phyloP scores from a whole-genome alignment of 192 early-diverging fungal species.

The Entomortierella parvispora region DNA sequence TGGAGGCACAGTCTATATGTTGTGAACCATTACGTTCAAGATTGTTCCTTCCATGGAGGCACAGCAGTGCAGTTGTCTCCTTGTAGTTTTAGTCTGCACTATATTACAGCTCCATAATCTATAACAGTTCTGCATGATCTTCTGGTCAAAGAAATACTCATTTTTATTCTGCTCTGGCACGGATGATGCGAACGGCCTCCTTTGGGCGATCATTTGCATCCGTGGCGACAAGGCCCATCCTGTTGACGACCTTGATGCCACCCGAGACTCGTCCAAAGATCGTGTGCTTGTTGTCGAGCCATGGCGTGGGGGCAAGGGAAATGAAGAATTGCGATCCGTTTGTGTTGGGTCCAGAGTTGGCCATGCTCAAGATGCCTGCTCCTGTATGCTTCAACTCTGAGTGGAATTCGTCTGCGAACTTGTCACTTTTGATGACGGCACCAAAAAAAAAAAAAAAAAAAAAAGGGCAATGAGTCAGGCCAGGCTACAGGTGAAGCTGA shows the following conservation, averaged over 20 bases:
- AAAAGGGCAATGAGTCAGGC: not conserved
- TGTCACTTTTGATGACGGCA: slow-evolving; percentile 60
- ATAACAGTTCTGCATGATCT: too few species aligned
- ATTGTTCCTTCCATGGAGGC: too few species aligned
- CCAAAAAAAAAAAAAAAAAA: not conserved
- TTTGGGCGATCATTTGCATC: slow-evolving; percentile 65
- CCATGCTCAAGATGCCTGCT: slow-evolving; percentile 92
- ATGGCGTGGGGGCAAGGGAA: slow-evolving; percentile 89
- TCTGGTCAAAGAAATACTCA: too few species aligned
- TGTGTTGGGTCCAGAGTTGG: slow-evolving; percentile 78
- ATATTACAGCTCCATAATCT: too few species aligned
- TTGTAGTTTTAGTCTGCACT: too few species aligned
- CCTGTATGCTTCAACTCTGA: slow-evolving; percentile 83
- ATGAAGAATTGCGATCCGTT: slow-evolving; percentile 89
- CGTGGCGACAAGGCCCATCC: slow-evolving; percentile 76
- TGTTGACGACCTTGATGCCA: slow-evolving; percentile 85
- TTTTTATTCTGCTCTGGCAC: slow-evolving; percentile 52
- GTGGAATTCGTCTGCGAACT: slow-evolving; percentile 88
- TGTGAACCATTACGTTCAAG: too few species aligned
- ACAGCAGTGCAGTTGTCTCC: too few species aligned
- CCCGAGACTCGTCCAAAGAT: slow-evolving; percentile 88
- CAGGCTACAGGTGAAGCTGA: not conserved
- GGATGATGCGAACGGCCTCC: slow-evolving; percentile 58
- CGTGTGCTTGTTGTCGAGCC: slow-evolving; percentile 92
- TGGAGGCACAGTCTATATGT: too few species aligned